phyloP scores from a whole-genome alignment of 306 rosid species.

The Inga oerstediana region DNA sequence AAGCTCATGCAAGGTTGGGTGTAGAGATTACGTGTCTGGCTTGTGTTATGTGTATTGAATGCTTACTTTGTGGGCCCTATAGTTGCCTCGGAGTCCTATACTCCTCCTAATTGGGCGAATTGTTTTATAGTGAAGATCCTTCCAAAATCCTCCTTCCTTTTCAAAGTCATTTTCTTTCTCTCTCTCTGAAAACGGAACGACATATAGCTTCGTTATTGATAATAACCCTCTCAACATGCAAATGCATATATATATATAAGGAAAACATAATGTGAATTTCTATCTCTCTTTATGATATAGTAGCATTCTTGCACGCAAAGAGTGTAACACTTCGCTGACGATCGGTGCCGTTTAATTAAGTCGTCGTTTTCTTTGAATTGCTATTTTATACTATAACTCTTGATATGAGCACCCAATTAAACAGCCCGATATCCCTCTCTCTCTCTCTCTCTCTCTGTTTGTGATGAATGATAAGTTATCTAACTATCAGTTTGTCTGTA shows the following conservation, averaged over 20 bases:
- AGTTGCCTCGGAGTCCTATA: not conserved
- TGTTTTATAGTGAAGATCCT: not conserved
- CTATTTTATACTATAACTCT: not conserved
- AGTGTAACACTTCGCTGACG: not conserved
- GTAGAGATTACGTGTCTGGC: conserved; percentile 53
- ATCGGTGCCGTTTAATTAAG: not conserved
- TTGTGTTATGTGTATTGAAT: conserved; percentile 27
- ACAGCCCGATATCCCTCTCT: not conserved
- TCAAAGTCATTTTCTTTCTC: not conserved
- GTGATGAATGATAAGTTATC: conserved; percentile 33
- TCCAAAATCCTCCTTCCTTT: conserved; percentile 30
- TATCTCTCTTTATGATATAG: conserved; percentile 3
- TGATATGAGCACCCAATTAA: conserved; percentile 13
- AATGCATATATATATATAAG: not conserved
- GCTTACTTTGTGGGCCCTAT: not conserved
- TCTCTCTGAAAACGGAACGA: not conserved
- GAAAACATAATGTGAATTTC: not conserved
- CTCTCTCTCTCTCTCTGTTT: not conserved
- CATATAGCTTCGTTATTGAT: not conserved
- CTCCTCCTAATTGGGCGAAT: not conserved
- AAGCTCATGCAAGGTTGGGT: conserved; percentile 44
- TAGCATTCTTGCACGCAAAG: conserved; percentile 20
- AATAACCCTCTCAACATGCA: conserved; percentile 1
- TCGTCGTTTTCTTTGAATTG: conserved; percentile 30
- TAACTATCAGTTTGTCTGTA: not conserved